Evolutionary conservation across 345 rosid species (phyloP).

Genomic region (Turnera subulata): DNA sequence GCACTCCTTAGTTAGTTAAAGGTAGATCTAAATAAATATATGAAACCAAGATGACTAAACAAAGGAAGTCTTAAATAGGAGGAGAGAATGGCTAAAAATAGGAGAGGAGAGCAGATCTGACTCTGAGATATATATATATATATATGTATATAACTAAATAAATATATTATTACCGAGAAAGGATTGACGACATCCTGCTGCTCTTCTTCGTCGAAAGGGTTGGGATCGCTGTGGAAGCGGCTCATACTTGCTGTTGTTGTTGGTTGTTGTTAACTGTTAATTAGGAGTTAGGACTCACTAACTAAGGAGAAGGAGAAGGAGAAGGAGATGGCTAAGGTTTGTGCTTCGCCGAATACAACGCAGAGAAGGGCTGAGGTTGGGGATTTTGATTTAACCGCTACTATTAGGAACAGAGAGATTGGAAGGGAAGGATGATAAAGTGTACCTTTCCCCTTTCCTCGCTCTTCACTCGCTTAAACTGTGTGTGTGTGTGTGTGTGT

Average conservation of each 20-base stretch:
- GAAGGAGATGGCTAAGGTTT: constrained; percentile 29
- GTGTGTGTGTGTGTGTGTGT: neutral
- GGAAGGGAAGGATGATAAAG: neutral
- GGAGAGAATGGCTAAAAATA: neutral
- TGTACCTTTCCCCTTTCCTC: no score
- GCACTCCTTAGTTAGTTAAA: no score
- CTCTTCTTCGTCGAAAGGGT: constrained; percentile 88
- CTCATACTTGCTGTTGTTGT: constrained; percentile 37
- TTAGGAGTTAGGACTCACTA: no score
- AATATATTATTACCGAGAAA: constrained; percentile 87
- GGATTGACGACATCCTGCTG: constrained; percentile 94
- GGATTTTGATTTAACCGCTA: neutral
- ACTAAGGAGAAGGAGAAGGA: no score
- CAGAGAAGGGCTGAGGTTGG: no score
- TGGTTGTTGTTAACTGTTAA: no score
- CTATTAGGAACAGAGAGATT: neutral
- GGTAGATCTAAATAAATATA: neutral
- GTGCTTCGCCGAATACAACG: constrained; percentile 1
- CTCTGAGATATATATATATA: no score
- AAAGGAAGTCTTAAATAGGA: no score
- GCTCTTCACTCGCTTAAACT: no score
- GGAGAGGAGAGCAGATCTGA: constrained; percentile 30
- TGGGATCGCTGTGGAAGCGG: constrained; percentile 74
- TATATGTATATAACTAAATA: no score
- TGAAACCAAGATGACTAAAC: no score